phyloP scores from a whole-genome alignment of 1,139 yeast species.

The Lodderomyces metapsilosis region DNA sequence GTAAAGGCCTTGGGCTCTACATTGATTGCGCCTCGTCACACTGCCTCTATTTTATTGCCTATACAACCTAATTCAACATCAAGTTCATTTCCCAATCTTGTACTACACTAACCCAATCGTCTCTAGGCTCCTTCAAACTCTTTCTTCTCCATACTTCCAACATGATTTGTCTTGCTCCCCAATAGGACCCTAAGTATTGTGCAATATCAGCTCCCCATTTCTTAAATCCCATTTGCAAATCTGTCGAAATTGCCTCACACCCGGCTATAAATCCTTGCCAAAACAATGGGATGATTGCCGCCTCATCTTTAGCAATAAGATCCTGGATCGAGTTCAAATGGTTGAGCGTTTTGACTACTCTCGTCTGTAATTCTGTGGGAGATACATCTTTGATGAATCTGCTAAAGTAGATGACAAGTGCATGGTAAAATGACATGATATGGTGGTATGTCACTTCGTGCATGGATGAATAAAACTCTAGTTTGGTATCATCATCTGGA shows the following conservation, averaged over 20 bases:
- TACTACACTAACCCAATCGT: constrained; percentile 77
- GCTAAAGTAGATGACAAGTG: constrained; percentile 71
- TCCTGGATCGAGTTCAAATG: constrained; percentile 65
- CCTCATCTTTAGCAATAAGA: constrained; percentile 53
- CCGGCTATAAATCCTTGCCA: constrained; percentile 94
- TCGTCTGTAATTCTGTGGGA: constrained; percentile 53
- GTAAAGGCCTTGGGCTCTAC: too few species aligned
- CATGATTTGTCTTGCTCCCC: constrained; percentile 85
- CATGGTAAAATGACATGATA: constrained; percentile 75
- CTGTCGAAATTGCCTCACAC: constrained; percentile 65
- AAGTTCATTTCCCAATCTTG: constrained; percentile 84
- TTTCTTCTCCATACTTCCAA: constrained; percentile 84
- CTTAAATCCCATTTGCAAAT: constrained; percentile 64
- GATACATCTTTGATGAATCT: constrained; percentile 59
- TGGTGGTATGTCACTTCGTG: constrained; percentile 83
- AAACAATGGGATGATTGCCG: constrained; percentile 69
- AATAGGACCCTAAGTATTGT: constrained; percentile 73
- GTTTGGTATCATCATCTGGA: constrained; percentile 11
- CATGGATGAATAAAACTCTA: constrained; percentile 47
- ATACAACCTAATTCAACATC: constrained; percentile 53
- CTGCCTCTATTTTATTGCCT: background rate
- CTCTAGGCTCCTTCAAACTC: constrained; percentile 53
- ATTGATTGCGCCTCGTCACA: too few species aligned
- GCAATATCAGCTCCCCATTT: constrained; percentile 83
- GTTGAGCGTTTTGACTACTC: constrained; percentile 59